A percentile compares a stretch with the other conserved stretches of the same genome.
Conservation (phyloP, 148 eudicot species). For the Rhododendron ferrugineum region DNA sequence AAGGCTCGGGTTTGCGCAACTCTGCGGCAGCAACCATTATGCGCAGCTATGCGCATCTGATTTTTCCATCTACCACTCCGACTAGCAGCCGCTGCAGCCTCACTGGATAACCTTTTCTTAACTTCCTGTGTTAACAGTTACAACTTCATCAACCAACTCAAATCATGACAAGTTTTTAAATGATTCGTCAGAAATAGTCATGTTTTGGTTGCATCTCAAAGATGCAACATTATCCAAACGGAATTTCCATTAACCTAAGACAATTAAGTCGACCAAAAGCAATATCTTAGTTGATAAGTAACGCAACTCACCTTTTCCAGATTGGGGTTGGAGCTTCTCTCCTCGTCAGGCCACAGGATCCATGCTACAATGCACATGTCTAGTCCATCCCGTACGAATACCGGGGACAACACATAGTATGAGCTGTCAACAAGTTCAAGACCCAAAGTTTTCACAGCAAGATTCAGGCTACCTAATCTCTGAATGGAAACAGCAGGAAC, state of each 20-base stretch:
- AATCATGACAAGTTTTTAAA: not conserved
- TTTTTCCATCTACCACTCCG: conserved; percentile 95
- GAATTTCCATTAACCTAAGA: not conserved
- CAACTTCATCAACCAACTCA: conserved; percentile 5
- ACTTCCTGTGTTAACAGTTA: conserved; percentile 55
- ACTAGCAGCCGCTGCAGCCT: conserved; percentile 79
- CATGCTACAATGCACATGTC: conserved; percentile 75
- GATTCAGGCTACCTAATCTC: conserved; percentile 49
- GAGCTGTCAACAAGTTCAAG: conserved; percentile 58
- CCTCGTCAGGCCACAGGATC: conserved; percentile 99
- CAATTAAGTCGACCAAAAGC: not conserved
- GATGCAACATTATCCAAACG: not conserved
- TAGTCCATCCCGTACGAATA: conserved; percentile 45
- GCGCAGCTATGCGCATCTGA: conserved; percentile 93
- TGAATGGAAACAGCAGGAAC: conserved; percentile 61
- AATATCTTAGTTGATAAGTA: not conserved
- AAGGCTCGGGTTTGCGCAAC: conserved; percentile 82
- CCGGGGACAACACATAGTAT: conserved; percentile 43
- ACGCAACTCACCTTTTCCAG: conserved; percentile 66
- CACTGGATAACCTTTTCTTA: conserved; percentile 77
- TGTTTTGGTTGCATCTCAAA: not conserved
- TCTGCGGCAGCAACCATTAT: conserved; percentile 96
- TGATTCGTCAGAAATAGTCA: not conserved
- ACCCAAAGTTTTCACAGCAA: conserved; percentile 40
- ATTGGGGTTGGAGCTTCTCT: conserved; percentile 79